These are phyloP conservation scores for Aspergillus sp. DNA, from an alignment of 2,329 filamentous ascomycete genomes.

Conservation along the genomic window DNA sequence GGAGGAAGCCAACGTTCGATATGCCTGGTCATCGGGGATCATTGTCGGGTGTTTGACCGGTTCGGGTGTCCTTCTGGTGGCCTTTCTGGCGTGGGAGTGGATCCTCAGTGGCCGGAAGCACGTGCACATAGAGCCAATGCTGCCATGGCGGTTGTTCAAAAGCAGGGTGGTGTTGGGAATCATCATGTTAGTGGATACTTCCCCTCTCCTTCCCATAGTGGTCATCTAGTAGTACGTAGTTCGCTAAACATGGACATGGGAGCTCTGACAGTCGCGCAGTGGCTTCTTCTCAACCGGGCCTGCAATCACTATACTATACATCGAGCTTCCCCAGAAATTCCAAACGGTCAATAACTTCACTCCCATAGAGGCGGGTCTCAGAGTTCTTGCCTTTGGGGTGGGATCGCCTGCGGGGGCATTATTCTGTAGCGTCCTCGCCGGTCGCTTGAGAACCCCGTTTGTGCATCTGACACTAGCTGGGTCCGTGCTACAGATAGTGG, in stretches of 20 bases:
- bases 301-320: conserved; percentile 20
- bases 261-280: not conserved
- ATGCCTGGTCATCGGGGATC: conserved; percentile 55
- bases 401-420: conserved; percentile 20
- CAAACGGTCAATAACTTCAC: conserved; percentile 26
- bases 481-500: conserved; percentile 15
- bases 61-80: conserved; percentile 39
- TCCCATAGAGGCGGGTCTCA: conserved; percentile 22
- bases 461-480: conserved; percentile 18
- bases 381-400: conserved; percentile 23
- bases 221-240: not conserved
- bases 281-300: conserved; percentile 22
- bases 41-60: conserved; percentile 54
- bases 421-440: conserved; percentile 16
- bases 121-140: conserved; percentile 15
- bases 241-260: not conserved
- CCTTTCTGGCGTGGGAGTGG: conserved; percentile 22
- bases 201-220: not conserved
- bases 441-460: conserved; percentile 17
- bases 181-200: conserved; percentile 11
- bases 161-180: conserved; percentile 21
- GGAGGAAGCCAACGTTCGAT: conserved; percentile 58
- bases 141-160: conserved; percentile 18
- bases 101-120: conserved; percentile 8
- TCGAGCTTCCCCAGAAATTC: conserved; percentile 27